Base-by-base conservation (phyloP, 2,329 filamentous ascomycete species). In the Arachnomyces sp. region DNA sequence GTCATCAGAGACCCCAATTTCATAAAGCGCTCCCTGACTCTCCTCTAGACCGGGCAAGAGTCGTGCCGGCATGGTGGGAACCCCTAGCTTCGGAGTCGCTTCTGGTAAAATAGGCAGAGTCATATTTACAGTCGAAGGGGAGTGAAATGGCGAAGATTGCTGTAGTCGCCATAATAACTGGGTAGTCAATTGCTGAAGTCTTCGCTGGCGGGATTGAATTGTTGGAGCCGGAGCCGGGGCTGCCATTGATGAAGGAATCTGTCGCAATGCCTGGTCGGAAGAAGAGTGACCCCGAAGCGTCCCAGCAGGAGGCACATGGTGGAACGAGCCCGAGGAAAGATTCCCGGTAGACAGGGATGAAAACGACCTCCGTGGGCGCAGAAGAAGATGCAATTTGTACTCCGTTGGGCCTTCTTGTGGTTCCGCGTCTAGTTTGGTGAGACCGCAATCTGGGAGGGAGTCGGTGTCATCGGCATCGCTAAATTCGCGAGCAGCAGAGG, bases 1-100 rank as follows among this genome's bases (percentile, higher is more conserved):
- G 65, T 96, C 88, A 60, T 98, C 92, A 18, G 89, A 84, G 7
- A 98, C 88, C 0, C 92, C 92, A 60, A 98, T 94, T 61, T 98
- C 90, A 53, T 98, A 98, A 36, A 96, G 65, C 1, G 92, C 92
- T 4, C 92, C 92, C 50, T 86, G 83, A 12, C 88, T 95, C 59
- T 95, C 89, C 58, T 96, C 90, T 7, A 98, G 68, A 0, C 92
- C 88, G 2, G 89, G 75, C 9, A 80, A 62, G 25, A 81, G 63
- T 36, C 70, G 73, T 31, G 69, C 67, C 6, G 74, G 74, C 48
- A 72, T 70, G 16, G 68, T 66, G 28, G 71, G 71, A 11, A 67
- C 63, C 16, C 69, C 79, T 5, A 88, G 68, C 46, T 80, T 78
- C 6, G 68, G 59, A 7, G 73, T 71, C 39, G 62, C 64, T 40